Conservation (phyloP, 305 asterid species). For the Fraxinus latifolia region DNA sequence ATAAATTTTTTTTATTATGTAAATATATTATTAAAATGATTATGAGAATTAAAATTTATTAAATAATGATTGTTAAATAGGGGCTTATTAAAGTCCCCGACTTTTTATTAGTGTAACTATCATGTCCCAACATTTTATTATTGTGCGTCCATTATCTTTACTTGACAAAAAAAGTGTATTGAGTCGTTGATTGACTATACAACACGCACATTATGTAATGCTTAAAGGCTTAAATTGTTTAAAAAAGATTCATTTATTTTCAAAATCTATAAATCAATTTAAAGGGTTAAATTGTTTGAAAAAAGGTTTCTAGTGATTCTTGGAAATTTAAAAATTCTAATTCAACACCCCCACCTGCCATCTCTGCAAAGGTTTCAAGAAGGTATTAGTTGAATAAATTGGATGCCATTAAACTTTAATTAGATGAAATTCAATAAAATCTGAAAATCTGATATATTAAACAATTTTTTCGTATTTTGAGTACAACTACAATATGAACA, state of each 20-base stretch:
- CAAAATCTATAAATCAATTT: not conserved
- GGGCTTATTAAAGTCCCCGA: too few species aligned
- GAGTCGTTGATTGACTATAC: not conserved
- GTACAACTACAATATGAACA: slow-evolving; percentile 11
- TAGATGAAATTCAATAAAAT: not conserved
- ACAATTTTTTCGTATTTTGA: not conserved
- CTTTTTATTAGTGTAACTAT: too few species aligned
- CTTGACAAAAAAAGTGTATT: too few species aligned
- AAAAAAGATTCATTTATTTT: too few species aligned
- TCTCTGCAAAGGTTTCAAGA: not conserved
- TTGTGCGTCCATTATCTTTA: too few species aligned
- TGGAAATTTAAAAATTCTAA: not conserved
- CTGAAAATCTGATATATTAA: not conserved
- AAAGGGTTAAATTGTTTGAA: too few species aligned
- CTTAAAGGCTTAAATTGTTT: too few species aligned
- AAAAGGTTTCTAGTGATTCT: not conserved
- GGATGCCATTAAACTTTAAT: not conserved
- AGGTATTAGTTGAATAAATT: not conserved
- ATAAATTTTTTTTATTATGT: too few species aligned
- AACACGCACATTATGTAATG: not conserved
- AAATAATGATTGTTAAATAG: too few species aligned
- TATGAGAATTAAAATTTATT: too few species aligned
- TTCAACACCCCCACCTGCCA: not conserved
- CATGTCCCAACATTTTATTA: too few species aligned
- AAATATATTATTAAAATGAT: too few species aligned